phyloP scores from a whole-genome alignment of 345 rosid species.

The Eucalyptus pauciflora region DNA sequence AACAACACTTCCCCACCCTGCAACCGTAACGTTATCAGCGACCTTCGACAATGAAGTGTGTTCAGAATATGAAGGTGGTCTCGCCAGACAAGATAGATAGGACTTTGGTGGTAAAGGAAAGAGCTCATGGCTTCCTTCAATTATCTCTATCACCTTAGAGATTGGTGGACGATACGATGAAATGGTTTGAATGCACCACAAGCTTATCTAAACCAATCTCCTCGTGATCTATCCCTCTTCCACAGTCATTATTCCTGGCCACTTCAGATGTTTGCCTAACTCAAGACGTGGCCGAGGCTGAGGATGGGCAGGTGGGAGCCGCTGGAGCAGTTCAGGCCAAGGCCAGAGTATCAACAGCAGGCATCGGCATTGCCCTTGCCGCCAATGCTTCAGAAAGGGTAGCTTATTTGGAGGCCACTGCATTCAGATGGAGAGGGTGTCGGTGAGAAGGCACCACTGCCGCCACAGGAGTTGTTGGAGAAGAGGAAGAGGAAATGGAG shows the following conservation, averaged over 20 bases:
- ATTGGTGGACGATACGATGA: neutral
- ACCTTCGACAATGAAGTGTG: neutral
- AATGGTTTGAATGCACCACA: slow-evolving; percentile 4
- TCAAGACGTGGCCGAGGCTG: neutral
- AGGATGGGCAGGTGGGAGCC: neutral
- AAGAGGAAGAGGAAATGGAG: neutral
- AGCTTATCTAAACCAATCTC: neutral
- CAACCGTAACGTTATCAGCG: neutral
- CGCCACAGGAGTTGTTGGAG: neutral
- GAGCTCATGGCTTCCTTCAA: neutral
- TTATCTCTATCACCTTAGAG: neutral
- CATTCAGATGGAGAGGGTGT: neutral
- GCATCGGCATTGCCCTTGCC: neutral
- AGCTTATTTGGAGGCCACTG: neutral
- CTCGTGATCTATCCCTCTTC: neutral
- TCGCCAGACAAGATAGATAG: neutral
- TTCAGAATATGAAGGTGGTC: neutral
- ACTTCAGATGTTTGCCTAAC: neutral
- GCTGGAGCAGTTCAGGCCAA: neutral
- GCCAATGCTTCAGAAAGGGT: neutral
- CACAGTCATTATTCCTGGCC: neutral
- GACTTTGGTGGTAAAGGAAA: neutral
- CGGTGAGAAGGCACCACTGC: neutral
- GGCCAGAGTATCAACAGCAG: neutral
- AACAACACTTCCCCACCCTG: too few relatives aligned